phyloP scores from a whole-genome alignment of 495 filamentous ascomycete genomes.

The Penicillium taxi region DNA sequence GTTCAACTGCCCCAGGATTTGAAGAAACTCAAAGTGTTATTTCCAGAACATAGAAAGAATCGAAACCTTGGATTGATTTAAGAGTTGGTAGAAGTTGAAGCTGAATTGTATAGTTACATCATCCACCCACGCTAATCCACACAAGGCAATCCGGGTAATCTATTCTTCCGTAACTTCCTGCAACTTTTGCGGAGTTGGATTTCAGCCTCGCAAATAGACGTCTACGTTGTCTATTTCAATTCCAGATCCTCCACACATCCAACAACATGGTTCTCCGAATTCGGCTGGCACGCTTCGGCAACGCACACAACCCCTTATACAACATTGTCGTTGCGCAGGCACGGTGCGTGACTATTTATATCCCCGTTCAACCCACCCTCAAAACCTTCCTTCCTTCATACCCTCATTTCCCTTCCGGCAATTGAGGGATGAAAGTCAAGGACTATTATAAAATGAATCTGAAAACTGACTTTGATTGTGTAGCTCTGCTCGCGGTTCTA shows the following conservation, averaged over 20 bases:
- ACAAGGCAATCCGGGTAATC: constrained; percentile 20
- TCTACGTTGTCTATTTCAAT: constrained; percentile 5
- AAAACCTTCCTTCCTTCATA: too few species aligned
- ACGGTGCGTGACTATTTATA: constrained; percentile 49
- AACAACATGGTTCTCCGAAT: constrained; percentile 82
- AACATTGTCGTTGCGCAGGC: constrained; percentile 96
- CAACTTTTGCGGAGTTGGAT: constrained; percentile 24
- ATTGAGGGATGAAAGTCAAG: too few species aligned
- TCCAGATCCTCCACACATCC: constrained; percentile 5
- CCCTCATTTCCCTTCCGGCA: too few species aligned
- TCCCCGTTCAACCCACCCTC: too few species aligned
- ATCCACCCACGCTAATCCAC: constrained; percentile 22
- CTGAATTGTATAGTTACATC: constrained; percentile 2
- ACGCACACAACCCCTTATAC: constrained; percentile 77
- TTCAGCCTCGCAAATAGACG: not conserved
- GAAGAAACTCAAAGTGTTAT: too few species aligned
- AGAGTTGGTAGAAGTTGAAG: too few species aligned
- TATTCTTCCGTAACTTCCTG: constrained; percentile 18
- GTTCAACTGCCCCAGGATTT: too few species aligned
- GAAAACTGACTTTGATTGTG: not conserved
- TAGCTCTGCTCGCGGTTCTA: constrained; percentile 66
- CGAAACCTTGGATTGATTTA: too few species aligned
- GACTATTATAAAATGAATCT: not conserved
- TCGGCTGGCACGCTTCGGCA: constrained; percentile 88
- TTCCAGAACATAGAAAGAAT: too few species aligned